Conservation (phyloP, 805 yeast genomes). For the Metschnikowia henanensis region DNA sequence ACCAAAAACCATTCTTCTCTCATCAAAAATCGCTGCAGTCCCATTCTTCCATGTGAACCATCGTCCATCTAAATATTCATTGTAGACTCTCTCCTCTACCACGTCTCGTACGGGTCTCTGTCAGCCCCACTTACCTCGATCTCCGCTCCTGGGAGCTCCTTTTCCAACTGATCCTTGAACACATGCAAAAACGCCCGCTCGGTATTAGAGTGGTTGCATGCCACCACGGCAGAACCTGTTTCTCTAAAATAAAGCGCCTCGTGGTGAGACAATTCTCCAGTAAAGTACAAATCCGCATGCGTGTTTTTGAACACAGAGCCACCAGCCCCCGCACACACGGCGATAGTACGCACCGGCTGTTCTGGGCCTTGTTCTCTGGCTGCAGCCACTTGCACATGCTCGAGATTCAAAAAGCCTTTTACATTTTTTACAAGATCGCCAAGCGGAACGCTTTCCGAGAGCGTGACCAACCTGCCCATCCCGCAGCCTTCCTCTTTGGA, state of each 20-base stretch:
- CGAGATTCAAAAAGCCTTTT: slow-evolving; percentile 53
- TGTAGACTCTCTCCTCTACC: slow-evolving; percentile 14
- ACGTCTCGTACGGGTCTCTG: slow-evolving; percentile 56
- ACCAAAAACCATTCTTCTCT: no score
- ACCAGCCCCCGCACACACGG: slow-evolving; percentile 97
- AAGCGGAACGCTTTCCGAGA: slow-evolving; percentile 46
- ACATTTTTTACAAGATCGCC: slow-evolving; percentile 46
- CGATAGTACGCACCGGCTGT: slow-evolving; percentile 51
- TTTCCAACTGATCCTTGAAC: slow-evolving; percentile 49
- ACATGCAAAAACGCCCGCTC: slow-evolving; percentile 78
- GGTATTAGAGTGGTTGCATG: slow-evolving; percentile 89
- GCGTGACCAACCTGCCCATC: slow-evolving; percentile 71
- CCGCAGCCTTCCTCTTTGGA: slow-evolving; percentile 58
- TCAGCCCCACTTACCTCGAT: slow-evolving; percentile 57
- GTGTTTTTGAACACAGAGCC: slow-evolving; percentile 68
- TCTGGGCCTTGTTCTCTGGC: slow-evolving; percentile 21
- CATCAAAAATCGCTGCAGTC: no score
- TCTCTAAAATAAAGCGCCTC: slow-evolving; percentile 77
- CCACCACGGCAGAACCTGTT: slow-evolving; percentile 66
- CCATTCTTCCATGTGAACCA: no score
- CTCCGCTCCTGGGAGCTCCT: slow-evolving; percentile 43
- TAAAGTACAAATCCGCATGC: slow-evolving; percentile 68
- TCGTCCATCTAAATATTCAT: no score
- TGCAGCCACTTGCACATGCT: slow-evolving; percentile 62
- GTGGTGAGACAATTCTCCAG: slow-evolving; percentile 96